Base-by-base conservation (phyloP, 1,139 yeast species). In the Taphrina populina region DNA sequence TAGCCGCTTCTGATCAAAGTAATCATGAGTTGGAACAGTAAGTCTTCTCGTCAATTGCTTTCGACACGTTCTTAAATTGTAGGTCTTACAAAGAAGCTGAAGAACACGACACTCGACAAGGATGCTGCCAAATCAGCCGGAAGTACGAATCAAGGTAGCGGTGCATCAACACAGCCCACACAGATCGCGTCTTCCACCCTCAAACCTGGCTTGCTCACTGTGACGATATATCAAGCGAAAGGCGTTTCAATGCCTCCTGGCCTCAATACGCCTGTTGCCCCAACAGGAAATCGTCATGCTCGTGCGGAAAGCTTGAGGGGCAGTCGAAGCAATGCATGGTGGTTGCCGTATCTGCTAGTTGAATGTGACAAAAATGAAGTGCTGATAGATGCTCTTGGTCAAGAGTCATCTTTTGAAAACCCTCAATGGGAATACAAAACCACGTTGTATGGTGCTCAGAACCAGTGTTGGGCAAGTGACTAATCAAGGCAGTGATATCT, bases 351-450 rank as follows among this genome's bases (percentile, higher is more conserved):
- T 60, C 62, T 74, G 39, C 76, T 73, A 17, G 62, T 73, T 35
- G 77, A 73, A 60, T 74, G 72, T 62, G 77, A 73, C 65, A 74
- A 73, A 65, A 86, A 88, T 54, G 92, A 86, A 59, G 80, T 88
- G 59, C 80, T 87, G n/a, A 78, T 87, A 56, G 94, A 87, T 63
- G 90, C 95, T 2, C 35, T 58, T 15, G 40, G 37, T 13, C 36
- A 51, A 23, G 47, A 52, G 17, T 49, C 56, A 8, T 41, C 49
- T 13, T 39, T 52, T n/a, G 57, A 81, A 81, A 43, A 76, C 79
- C 87, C 90, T 1, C 74, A 75, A 20, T 92, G 95, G 82, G 90
- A 88, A 68, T 86, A 85, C 64, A 88, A 87, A 19, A 86, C 95
- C 10, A 82, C 90, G 7, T 92, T 92, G 68, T 98, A 92, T 33